Base-by-base conservation (phyloP, 2,329 filamentous ascomycete species). In the Epichloe baconii region DNA sequence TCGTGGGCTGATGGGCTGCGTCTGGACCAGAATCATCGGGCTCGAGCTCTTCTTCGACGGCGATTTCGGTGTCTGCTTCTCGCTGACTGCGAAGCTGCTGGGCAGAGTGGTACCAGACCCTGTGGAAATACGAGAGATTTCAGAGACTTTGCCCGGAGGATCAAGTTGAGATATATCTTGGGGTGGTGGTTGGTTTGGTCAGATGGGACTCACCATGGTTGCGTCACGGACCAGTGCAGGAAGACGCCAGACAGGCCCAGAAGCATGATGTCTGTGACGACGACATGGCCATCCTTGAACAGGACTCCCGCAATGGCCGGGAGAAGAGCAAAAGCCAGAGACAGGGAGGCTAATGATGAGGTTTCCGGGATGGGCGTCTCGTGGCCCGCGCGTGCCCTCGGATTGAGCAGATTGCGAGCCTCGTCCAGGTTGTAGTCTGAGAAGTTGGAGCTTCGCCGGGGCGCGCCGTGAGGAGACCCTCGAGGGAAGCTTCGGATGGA, bases 211-310 rank as follows among this genome's bases (percentile, higher is more conserved):
- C 71, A 90, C 90, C 91, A 97, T 59, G 91, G 91, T 57, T 93
- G 74, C 51, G 88, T 84, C 43, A 96, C 85, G 47, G 87, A 90
- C 88, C 89, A 96, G 64, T 95, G 90, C 55, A 97, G 72, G 61
- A 96, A 94, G 44, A 96, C 77, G 4, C 85, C 87, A 2, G 87
- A 86, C 54, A 97, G 68, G 3, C 78, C 81, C 35, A 97, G 70
- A 36, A 97, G 73, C 59, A 93, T 84, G 31, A 95, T 69, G 66
- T 97, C 91, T 0, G 89, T 95, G 50, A 90, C 80, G 54, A 96
- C 76, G 1, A 84, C 79, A 58, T 83, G 85, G 12, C 91, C 91
- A 69, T 95, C 86, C 54, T 86, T 79, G 64, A 95, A 94, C 52
- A 96, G 72, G 47, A 94, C 68, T 0, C 90, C 91, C 1, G 82